phyloP scores from a whole-genome alignment of 345 rosid species.

The Boechera retrofracta region DNA sequence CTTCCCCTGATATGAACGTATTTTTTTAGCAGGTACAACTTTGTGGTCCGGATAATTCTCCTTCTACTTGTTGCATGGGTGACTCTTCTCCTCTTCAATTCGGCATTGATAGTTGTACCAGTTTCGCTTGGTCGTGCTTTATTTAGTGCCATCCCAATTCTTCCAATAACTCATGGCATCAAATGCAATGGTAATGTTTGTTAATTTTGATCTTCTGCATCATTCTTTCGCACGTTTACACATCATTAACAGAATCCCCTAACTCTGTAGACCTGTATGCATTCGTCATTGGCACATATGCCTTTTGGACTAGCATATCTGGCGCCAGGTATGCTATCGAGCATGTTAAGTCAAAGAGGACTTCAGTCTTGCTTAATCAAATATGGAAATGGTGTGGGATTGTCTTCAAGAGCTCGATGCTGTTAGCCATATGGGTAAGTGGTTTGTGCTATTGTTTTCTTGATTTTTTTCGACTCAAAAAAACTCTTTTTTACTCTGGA shows the following conservation, averaged over 20 bases:
- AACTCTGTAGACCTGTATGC: constrained; percentile 82
- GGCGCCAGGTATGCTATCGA: constrained; percentile 88
- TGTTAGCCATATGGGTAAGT: constrained; percentile 92
- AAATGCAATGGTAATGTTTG: constrained; percentile 84
- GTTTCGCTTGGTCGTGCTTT: constrained; percentile 94
- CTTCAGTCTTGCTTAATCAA: constrained; percentile 67
- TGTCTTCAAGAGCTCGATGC: constrained; percentile 77
- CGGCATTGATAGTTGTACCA: constrained; percentile 86
- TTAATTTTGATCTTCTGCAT: not conserved
- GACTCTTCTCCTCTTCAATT: constrained; percentile 91
- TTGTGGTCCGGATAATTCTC: constrained; percentile 82
- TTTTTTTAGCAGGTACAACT: constrained; percentile 71
- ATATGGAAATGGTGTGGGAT: constrained; percentile 92
- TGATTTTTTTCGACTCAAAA: not conserved
- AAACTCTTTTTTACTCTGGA: not conserved
- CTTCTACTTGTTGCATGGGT: constrained; percentile 95
- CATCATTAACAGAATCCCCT: constrained; percentile 20
- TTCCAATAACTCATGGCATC: constrained; percentile 96
- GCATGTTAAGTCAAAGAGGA: constrained; percentile 78
- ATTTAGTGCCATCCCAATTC: constrained; percentile 89
- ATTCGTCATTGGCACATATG: constrained; percentile 91
- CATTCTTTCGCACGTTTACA: not conserved
- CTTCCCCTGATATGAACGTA: constrained; percentile 26
- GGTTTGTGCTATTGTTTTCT: constrained; percentile 7
- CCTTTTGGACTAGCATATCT: constrained; percentile 86